These are phyloP conservation scores for Lepidium sativum DNA, from an alignment of 345 rosid species.

Conservation along the genomic window DNA sequence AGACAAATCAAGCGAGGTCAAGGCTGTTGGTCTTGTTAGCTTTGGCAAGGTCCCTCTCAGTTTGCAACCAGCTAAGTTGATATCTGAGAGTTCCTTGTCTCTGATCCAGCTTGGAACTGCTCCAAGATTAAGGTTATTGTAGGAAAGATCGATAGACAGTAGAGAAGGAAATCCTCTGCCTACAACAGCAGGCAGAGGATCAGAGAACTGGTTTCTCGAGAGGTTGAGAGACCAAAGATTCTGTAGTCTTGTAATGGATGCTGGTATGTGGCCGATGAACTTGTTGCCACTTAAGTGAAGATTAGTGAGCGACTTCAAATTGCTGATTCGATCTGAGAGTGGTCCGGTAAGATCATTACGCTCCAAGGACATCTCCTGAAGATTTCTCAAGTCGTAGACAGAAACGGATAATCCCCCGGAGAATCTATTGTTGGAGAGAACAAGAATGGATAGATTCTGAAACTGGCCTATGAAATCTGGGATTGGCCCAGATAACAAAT, in stretches of 20 bases:
- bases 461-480: slow-evolving; percentile 50
- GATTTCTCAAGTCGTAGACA: slow-evolving; percentile 39
- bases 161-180: slow-evolving; percentile 58
- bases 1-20: slow-evolving; percentile 66
- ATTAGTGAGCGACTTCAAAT: slow-evolving; percentile 54
- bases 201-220: slow-evolving; percentile 65
- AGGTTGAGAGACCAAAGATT: slow-evolving; percentile 85
- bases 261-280: slow-evolving; percentile 61
- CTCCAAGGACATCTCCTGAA: slow-evolving; percentile 53
- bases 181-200: slow-evolving; percentile 51
- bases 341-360: slow-evolving; percentile 53
- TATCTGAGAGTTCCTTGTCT: slow-evolving; percentile 46
- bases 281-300: slow-evolving; percentile 59
- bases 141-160: slow-evolving; percentile 69
- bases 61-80: slow-evolving; percentile 77
- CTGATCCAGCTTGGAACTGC: slow-evolving; percentile 69
- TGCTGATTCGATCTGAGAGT: slow-evolving; percentile 57
- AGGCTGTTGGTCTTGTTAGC: slow-evolving; percentile 38
- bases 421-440: slow-evolving; percentile 59
- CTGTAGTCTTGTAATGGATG: slow-evolving; percentile 50
- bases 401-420: slow-evolving; percentile 60
- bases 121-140: slow-evolving; percentile 64
- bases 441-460: slow-evolving; percentile 43
- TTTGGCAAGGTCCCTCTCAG: slow-evolving; percentile 60
- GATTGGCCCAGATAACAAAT: slow-evolving; percentile 52